These are phyloP conservation scores for Hordeum pubiflorum DNA, from an alignment of 202 grass and related monocot species.

Conservation along the genomic window DNA sequence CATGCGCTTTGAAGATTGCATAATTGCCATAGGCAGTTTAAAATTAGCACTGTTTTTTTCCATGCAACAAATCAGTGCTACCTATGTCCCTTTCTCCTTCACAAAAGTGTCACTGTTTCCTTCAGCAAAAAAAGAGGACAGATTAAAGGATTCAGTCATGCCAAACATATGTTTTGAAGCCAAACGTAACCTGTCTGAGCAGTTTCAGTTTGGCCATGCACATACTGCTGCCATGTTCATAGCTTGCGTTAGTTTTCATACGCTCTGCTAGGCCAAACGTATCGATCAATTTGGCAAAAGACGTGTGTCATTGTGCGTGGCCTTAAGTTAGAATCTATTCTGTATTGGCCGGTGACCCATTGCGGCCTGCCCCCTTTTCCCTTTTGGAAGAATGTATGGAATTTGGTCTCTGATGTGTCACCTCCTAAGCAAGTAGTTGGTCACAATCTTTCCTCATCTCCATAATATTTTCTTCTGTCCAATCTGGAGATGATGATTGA, in stretches of 20 bases:
- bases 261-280: background rate
- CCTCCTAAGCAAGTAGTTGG: constrained; percentile 4
- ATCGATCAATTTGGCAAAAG: constrained; percentile 14
- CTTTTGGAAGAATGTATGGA: constrained; percentile 25
- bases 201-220: background rate
- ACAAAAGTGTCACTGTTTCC: background rate
- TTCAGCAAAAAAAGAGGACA: background rate
- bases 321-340: constrained; percentile 45
- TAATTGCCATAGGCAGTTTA: background rate
- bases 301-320: background rate
- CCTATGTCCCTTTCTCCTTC: background rate
- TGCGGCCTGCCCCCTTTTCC: background rate
- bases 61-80: background rate
- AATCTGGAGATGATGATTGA: background rate
- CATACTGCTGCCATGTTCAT: background rate
- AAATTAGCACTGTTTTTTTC: background rate
- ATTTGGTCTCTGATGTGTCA: constrained; percentile 28
- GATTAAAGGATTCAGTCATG: background rate
- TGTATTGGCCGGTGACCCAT: background rate
- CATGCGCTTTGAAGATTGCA: background rate
- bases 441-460: background rate
- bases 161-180: background rate
- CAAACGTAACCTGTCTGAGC: background rate
- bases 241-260: background rate
- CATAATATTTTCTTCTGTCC: background rate